Conservation (phyloP, 441 rosid genomes). For the Gossypium aridum region DNA sequence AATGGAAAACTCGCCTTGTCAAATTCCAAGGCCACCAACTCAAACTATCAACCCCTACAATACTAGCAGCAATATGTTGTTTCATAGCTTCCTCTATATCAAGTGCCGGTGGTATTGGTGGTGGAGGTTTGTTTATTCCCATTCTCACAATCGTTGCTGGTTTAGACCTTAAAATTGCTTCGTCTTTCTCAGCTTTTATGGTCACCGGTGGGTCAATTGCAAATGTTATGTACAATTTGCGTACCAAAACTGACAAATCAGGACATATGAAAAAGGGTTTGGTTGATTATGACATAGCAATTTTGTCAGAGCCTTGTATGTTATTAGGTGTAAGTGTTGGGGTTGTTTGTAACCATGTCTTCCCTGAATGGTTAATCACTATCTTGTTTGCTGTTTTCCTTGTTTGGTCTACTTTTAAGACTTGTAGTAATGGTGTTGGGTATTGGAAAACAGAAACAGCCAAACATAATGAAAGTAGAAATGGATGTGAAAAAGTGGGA, state of each 20-base stretch:
- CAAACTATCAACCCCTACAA: conserved; percentile 29
- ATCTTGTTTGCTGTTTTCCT: conserved; percentile 59
- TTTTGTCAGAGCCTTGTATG: conserved; percentile 80
- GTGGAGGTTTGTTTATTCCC: conserved; percentile 83
- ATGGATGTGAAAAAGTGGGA: conserved; percentile 29
- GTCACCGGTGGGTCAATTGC: conserved; percentile 92
- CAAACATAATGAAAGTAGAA: conserved; percentile 18
- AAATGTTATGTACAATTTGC: conserved; percentile 49
- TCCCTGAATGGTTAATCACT: conserved; percentile 88
- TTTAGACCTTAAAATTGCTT: conserved; percentile 72
- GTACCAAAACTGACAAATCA: conserved; percentile 30
- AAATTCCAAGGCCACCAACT: conserved; percentile 19
- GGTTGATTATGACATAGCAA: conserved; percentile 68
- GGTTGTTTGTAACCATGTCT: conserved; percentile 63
- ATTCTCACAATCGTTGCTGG: conserved; percentile 63
- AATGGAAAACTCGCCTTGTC: conserved; percentile 21
- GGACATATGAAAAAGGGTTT: conserved; percentile 36
- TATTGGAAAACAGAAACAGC: conserved; percentile 66
- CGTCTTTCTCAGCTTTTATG: conserved; percentile 84
- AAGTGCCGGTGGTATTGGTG: conserved; percentile 96
- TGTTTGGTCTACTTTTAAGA: conserved; percentile 76
- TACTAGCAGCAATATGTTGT: conserved; percentile 48
- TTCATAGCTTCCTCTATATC: conserved; percentile 67
- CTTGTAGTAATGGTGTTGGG: conserved; percentile 53
- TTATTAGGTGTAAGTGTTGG: conserved; percentile 82